Evolutionary conservation across 2,329 filamentous ascomycete species (phyloP), one percentile per base, ranked within the genome.

Genomic region (Scleromitrula shiraiana): DNA sequence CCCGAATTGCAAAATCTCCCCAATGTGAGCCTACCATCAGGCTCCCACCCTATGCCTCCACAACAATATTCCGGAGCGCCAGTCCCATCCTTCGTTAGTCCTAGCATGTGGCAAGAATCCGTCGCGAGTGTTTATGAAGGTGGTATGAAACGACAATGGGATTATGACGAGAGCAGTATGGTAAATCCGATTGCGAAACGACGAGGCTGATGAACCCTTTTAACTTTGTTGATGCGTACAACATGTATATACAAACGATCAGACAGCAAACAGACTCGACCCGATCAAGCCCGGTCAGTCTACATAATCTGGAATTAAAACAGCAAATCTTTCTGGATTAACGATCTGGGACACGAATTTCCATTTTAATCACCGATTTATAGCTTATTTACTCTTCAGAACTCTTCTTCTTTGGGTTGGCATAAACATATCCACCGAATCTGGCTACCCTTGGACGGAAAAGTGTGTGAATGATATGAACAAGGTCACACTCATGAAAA

Each of bases 41-140:
- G 67, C 63, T 49, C 73, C 32, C 73, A 76, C 47, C 66, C 70
- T 32, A 65, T 77, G 39, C 65, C 71, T 2, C 68, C 72, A 44
- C 69, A 74, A 52, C 71, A 75, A 53, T 81, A 77, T 60, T 67
- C 75, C 24, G 68, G 71, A 23, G 69, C 75, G 7, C 68, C 76
- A 2, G 70, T 78, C 41, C 70, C 75, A 49, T 71, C 70, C 23
- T 85, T 83, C 61, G 76, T 85, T 53, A 85, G 80, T 8, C 80
- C 82, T 4, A 80, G 78, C 50, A 85, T 85, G 82, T 85, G 82
- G 82, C 81, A 83, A 62, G 79, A 85, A 60, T 82, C 78, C 10
- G 82, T 85, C 46, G 80, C 80, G 10, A 82, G 77, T 55, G 80
- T 83, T 5, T 83, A 83, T 62, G 78, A 83, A 58, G 76, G 78